These are phyloP conservation scores for Leccinellum albellum DNA, from an alignment of 768 basidiomycete genomes.

Conservation along the genomic window DNA sequence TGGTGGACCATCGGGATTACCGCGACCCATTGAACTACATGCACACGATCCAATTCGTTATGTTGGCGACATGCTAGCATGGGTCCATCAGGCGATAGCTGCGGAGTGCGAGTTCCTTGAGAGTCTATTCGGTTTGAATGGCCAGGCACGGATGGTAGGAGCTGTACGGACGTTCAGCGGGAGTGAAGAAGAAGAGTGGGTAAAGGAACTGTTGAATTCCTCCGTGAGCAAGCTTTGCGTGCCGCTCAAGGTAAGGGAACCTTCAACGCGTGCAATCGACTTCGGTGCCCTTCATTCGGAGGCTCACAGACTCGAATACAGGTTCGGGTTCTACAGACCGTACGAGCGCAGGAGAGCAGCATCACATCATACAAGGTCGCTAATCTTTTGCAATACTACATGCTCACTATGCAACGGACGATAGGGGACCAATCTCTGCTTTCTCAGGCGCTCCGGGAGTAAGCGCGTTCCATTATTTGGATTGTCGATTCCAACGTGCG, in stretches of 20 bases:
- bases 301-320: constrained; percentile 26
- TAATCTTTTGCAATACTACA: constrained; percentile 93
- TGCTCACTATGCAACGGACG: constrained; percentile 88
- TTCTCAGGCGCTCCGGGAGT: constrained; percentile 79
- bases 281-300: not conserved
- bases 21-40: constrained; percentile 93
- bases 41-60: constrained; percentile 97
- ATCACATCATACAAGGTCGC: constrained; percentile 91
- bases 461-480: constrained; percentile 17
- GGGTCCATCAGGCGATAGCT: constrained; percentile 96
- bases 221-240: constrained; percentile 80
- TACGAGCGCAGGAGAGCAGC: constrained; percentile 89
- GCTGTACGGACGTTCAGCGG: constrained; percentile 52
- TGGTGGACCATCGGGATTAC: constrained; percentile 79
- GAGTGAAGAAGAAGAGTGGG: constrained; percentile 73
- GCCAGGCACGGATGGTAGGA: constrained; percentile 64
- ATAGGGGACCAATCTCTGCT: constrained; percentile 82
- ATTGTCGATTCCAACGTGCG: not conserved
- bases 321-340: constrained; percentile 90
- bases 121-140: constrained; percentile 68
- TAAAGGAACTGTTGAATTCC: constrained; percentile 74
- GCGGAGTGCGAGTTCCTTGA: constrained; percentile 94
- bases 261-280: not conserved
- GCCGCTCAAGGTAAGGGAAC: constrained; percentile 70
- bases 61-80: constrained; percentile 97